phyloP scores from a whole-genome alignment of 164 flowering plant species.

The Tinospora cordifolia region DNA sequence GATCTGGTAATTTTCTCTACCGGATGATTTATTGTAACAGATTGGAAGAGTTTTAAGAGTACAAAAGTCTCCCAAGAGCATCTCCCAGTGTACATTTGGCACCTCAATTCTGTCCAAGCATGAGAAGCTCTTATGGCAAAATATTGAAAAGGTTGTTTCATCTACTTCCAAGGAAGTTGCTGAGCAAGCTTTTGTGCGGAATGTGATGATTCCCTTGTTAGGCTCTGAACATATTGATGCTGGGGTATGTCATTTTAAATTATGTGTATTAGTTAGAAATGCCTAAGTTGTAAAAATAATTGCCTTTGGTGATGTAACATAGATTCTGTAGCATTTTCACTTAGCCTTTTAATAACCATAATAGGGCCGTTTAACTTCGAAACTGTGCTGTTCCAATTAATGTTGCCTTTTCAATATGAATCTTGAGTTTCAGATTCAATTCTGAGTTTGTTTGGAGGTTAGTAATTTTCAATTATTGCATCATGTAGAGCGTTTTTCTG shows the following conservation, averaged over 20 bases:
- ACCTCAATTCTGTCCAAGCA: constrained; percentile 31
- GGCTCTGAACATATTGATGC: constrained; percentile 65
- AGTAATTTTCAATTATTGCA: no score
- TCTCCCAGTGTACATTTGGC: constrained; percentile 15
- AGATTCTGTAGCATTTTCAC: no score
- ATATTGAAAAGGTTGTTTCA: constrained; percentile 27
- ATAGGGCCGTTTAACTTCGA: not conserved
- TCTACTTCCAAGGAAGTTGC: constrained; percentile 47
- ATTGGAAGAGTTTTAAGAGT: constrained; percentile 76
- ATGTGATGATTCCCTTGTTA: constrained; percentile 63
- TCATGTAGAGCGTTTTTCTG: no score
- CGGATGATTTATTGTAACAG: constrained; percentile 23
- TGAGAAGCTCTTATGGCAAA: constrained; percentile 64
- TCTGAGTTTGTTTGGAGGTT: not conserved
- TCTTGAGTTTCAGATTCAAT: not conserved
- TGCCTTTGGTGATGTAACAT: no score
- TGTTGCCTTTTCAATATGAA: not conserved
- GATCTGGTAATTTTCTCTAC: not conserved
- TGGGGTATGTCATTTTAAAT: constrained; percentile 46
- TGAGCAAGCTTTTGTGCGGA: constrained; percentile 42
- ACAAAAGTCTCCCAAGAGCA: constrained; percentile 41
- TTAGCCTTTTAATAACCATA: not conserved
- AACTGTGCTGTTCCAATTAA: not conserved
- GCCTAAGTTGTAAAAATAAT: not conserved
- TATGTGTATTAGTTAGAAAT: not conserved